These are phyloP conservation scores for Malassezia psittaci DNA, from an alignment of 1,284 basidiomycete genomes.

Conservation along the genomic window DNA sequence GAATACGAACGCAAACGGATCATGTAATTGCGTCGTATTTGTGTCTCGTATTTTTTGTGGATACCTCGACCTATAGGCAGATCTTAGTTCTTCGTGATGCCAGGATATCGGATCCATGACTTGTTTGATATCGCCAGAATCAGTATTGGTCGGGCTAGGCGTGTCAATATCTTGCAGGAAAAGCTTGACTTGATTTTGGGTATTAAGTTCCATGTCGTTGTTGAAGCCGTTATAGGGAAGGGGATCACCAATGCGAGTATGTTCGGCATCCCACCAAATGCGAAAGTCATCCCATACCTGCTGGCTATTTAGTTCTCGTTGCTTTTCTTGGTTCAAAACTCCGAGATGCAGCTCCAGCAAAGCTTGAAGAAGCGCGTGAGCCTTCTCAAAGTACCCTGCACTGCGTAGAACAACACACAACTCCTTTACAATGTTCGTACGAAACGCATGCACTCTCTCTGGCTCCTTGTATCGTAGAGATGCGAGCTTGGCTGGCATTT, in stretches of 20 bases:
- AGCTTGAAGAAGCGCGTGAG: conserved; percentile 4
- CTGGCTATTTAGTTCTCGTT: not conserved
- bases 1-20: conserved; percentile 10
- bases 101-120: not conserved
- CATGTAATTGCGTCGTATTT: not conserved
- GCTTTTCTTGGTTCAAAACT: not conserved
- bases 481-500: not conserved
- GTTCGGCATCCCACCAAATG: conserved; percentile 14
- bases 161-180: not conserved
- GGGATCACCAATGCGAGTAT: not conserved
- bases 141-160: not conserved
- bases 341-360: conserved; percentile 5
- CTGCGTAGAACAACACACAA: not conserved
- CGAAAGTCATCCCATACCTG: not conserved
- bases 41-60: no score
- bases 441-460: not conserved
- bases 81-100: not conserved
- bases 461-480: not conserved
- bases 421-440: not conserved
- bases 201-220: not conserved
- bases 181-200: not conserved
- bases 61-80: not conserved
- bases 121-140: not conserved
- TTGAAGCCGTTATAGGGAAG: not conserved
- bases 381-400: conserved; percentile 12